phyloP scores from a whole-genome alignment of 2,329 filamentous ascomycete species.

The Epichloe amarillans region DNA sequence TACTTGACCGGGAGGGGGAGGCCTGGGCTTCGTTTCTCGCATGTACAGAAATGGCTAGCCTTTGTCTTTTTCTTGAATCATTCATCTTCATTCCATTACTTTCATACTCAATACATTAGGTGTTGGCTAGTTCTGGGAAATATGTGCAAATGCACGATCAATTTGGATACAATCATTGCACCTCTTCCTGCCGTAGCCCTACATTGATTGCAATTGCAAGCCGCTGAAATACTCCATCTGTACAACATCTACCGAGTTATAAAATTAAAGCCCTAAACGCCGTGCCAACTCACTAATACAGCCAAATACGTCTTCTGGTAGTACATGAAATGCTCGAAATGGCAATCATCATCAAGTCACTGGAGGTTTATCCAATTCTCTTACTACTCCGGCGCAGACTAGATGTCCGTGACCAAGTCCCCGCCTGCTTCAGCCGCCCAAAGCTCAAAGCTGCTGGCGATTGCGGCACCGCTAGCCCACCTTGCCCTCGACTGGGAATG shows the following conservation, averaged over 20 bases:
- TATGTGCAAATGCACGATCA: no score
- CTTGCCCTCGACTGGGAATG: constrained; percentile 11
- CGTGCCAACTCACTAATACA: neutral
- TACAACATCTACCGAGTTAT: neutral
- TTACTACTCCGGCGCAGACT: constrained; percentile 23
- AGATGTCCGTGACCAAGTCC: constrained; percentile 31
- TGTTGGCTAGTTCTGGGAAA: no score
- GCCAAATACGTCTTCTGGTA: neutral
- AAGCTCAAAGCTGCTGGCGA: constrained; percentile 33
- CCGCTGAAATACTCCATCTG: neutral
- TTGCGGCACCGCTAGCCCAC: constrained; percentile 8
- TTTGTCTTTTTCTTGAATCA: no score
- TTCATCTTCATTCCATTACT: no score
- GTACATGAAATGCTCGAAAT: neutral
- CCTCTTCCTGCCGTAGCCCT: no score
- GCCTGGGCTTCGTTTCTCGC: no score
- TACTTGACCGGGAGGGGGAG: no score
- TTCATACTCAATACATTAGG: no score
- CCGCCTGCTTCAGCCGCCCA: constrained; percentile 35
- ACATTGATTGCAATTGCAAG: no score
- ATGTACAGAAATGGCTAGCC: no score
- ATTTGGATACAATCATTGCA: no score
- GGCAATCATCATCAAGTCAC: neutral
- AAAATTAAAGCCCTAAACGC: neutral
- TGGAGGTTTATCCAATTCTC: constrained; percentile 6